These are phyloP conservation scores for Eucalyptus polyanthemos DNA, from an alignment of 345 rosid species.

Conservation along the genomic window DNA sequence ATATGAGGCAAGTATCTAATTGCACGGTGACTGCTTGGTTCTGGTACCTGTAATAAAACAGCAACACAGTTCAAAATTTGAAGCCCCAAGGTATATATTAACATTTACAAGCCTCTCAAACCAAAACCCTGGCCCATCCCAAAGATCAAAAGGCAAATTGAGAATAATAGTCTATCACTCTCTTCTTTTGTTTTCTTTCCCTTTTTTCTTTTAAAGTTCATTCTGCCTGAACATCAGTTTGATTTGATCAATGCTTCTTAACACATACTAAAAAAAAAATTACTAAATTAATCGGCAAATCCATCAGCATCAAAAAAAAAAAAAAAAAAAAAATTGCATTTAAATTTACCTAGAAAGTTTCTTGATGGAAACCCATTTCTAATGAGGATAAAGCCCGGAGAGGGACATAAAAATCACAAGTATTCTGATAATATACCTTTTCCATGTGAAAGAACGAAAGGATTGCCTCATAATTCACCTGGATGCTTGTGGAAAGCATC, in stretches of 20 bases:
- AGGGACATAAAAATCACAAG: not conserved
- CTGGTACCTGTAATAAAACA: constrained; percentile 30
- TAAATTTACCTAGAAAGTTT: not conserved
- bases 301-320: not conserved
- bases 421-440: constrained; percentile 30
- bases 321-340: not conserved
- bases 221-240: not conserved
- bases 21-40: constrained; percentile 39
- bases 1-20: constrained; percentile 72
- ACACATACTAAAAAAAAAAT: not conserved
- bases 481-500: constrained; percentile 62
- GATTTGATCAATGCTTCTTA: not conserved
- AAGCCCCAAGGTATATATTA: not conserved
- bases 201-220: not conserved
- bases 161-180: not conserved
- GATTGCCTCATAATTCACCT: constrained; percentile 40
- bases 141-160: not conserved
- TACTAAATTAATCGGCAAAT: not conserved
- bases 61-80: not conserved
- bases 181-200: not conserved
- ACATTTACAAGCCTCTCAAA: not conserved
- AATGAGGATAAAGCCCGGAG: not conserved
- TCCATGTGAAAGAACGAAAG: constrained; percentile 34
- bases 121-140: not conserved
- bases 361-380: not conserved